Evolutionary conservation across 2,329 filamentous ascomycete species (phyloP).

Genomic region (Blastomyces gilchristii): DNA sequence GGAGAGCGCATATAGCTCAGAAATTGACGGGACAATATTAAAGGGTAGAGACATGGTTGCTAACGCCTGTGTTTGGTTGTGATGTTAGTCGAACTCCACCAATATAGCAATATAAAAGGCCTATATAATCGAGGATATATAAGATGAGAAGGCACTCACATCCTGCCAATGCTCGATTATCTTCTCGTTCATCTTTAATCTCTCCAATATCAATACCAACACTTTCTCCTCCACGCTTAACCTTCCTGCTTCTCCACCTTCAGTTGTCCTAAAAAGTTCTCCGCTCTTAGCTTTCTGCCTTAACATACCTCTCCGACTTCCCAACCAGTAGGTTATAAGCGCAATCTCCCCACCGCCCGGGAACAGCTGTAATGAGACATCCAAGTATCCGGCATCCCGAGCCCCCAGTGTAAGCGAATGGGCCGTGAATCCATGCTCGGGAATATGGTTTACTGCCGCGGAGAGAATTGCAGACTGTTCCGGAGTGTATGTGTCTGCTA

Average conservation of each 20-base stretch:
- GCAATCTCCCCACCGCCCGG: slow-evolving; percentile 71
- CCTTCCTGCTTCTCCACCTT: slow-evolving; percentile 12
- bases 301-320: slow-evolving; percentile 31
- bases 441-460: slow-evolving; percentile 69
- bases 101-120: not conserved
- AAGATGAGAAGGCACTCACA: slow-evolving; percentile 41
- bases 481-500: slow-evolving; percentile 50
- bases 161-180: slow-evolving; percentile 77
- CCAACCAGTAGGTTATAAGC: slow-evolving; percentile 50
- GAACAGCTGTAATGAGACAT: slow-evolving; percentile 75
- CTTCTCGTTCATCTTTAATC: slow-evolving; percentile 62
- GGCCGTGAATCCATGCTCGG: slow-evolving; percentile 69
- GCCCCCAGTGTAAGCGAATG: slow-evolving; percentile 66
- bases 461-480: slow-evolving; percentile 66
- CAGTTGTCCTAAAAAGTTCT: slow-evolving; percentile 11
- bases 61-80: slow-evolving; percentile 52
- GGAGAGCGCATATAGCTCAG: slow-evolving; percentile 69
- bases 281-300: slow-evolving; percentile 23
- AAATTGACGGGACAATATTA: slow-evolving; percentile 63
- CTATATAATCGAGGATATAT: not conserved
- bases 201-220: slow-evolving; percentile 60
- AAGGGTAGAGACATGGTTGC: slow-evolving; percentile 80
- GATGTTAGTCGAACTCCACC: not conserved
- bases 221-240: slow-evolving; percentile 54
- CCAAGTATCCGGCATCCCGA: slow-evolving; percentile 72